Evolutionary conservation across 2,329 filamentous ascomycete species (phyloP).

Genomic region (Metarhizium guizhouense): DNA sequence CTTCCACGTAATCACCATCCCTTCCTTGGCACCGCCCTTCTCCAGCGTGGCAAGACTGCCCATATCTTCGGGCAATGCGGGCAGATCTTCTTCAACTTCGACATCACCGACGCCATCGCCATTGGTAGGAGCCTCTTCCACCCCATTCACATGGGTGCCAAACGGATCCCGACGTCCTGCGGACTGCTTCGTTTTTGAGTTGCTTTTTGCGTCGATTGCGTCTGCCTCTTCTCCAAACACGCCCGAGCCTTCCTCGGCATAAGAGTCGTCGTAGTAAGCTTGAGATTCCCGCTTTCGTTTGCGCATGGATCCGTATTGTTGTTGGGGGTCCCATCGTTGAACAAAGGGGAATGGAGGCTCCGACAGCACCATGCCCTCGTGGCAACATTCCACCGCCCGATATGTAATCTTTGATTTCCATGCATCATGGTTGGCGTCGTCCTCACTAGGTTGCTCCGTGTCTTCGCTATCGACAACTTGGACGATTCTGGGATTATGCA

Average conservation of each 20-base stretch:
- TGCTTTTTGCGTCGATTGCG: slow-evolving; percentile 6
- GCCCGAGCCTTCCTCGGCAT: slow-evolving; percentile 17
- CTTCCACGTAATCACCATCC: slow-evolving; percentile 63
- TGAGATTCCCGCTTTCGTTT: slow-evolving; percentile 41
- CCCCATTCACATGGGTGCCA: slow-evolving; percentile 11
- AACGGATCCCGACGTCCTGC: background rate
- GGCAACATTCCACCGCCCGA: slow-evolving; percentile 73
- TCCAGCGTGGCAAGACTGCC: slow-evolving; percentile 41
- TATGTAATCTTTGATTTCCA: slow-evolving; percentile 72
- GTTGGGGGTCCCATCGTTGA: slow-evolving; percentile 79
- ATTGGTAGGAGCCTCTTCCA: background rate
- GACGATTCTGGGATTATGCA: slow-evolving; percentile 26
- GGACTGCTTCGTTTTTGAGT: background rate
- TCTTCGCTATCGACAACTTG: slow-evolving; percentile 7
- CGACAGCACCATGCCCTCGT: slow-evolving; percentile 58
- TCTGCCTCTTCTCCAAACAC: slow-evolving; percentile 18
- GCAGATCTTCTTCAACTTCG: slow-evolving; percentile 44
- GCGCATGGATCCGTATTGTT: slow-evolving; percentile 35
- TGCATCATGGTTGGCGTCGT: slow-evolving; percentile 41
- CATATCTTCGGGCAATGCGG: slow-evolving; percentile 49
- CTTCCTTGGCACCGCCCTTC: slow-evolving; percentile 38
- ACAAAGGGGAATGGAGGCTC: slow-evolving; percentile 83
- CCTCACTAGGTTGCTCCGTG: slow-evolving; percentile 8
- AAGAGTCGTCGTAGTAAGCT: slow-evolving; percentile 21
- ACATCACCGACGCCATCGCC: background rate